phyloP scores from a whole-genome alignment of 2,329 filamentous ascomycete genomes.

The Acephala macrosclerotiorum region DNA sequence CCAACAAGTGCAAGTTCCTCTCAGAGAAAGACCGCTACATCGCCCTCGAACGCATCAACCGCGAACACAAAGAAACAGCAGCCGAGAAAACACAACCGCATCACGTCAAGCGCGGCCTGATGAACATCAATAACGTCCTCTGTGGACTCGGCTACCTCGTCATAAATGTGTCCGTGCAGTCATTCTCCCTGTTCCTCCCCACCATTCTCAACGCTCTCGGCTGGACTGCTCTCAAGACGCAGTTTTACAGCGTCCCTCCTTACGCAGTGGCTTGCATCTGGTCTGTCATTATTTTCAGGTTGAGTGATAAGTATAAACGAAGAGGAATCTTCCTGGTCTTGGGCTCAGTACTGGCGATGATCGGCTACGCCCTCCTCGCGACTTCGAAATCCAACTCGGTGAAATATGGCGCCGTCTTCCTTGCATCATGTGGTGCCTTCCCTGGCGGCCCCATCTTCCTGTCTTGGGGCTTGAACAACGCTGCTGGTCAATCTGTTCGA shows the following conservation, averaged over 20 bases:
- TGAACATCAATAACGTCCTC: slow-evolving; percentile 34
- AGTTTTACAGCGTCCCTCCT: slow-evolving; percentile 56
- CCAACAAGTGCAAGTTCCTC: slow-evolving; percentile 50
- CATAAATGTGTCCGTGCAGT: slow-evolving; percentile 54
- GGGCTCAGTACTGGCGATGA: slow-evolving; percentile 26
- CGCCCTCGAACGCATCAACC: slow-evolving; percentile 48
- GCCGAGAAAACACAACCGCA: slow-evolving; percentile 48
- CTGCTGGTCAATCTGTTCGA: slow-evolving; percentile 52
- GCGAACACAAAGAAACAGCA: slow-evolving; percentile 48
- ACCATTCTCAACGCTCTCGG: slow-evolving; percentile 27
- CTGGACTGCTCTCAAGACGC: slow-evolving; percentile 49
- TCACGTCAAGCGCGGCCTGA: slow-evolving; percentile 52
- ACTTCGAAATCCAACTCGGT: slow-evolving; percentile 42
- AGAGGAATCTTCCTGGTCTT: slow-evolving; percentile 59
- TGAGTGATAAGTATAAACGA: slow-evolving; percentile 59
- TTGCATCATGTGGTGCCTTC: slow-evolving; percentile 52
- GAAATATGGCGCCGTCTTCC: slow-evolving; percentile 51
- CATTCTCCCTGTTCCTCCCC: slow-evolving; percentile 60
- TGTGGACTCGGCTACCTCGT: slow-evolving; percentile 44
- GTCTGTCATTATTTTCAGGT: slow-evolving; percentile 54
- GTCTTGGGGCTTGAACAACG: slow-evolving; percentile 55
- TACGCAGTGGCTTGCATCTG: slow-evolving; percentile 69
- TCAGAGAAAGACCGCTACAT: slow-evolving; percentile 51
- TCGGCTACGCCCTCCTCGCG: slow-evolving; percentile 48
- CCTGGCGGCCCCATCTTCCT: slow-evolving; percentile 54